Conservation (phyloP, 345 rosid genomes). For the Mangifera indica region DNA sequence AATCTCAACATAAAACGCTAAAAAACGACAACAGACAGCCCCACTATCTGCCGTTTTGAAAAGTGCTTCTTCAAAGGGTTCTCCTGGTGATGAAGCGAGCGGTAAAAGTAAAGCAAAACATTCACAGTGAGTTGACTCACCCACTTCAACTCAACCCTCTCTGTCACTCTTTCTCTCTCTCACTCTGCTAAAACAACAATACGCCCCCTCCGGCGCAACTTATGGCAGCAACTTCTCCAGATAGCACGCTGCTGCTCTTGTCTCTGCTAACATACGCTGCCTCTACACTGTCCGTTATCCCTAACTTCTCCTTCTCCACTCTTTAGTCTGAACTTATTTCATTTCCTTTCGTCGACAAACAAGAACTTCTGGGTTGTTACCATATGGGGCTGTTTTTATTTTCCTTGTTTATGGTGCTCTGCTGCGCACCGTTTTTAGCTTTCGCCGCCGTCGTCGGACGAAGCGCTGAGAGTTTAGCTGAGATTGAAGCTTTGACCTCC, state of each 20-base stretch:
- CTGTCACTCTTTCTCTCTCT: neutral
- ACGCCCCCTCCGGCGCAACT: neutral
- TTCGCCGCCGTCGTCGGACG: conserved; percentile 15
- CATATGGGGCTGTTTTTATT: conserved; percentile 5
- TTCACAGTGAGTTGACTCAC: neutral
- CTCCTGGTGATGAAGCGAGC: neutral
- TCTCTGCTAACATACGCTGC: conserved; percentile 11
- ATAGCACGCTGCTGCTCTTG: neutral
- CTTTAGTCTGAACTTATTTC: neutral
- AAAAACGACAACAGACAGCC: conserved; percentile 22
- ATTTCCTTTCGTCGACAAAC: neutral
- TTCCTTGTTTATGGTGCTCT: conserved; percentile 14
- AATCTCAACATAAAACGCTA: conserved; percentile 20
- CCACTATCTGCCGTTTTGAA: conserved; percentile 25
- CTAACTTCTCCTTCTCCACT: neutral
- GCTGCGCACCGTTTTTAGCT: conserved; percentile 20
- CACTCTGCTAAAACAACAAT: neutral
- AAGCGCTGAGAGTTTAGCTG: conserved; percentile 38
- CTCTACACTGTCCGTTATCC: neutral
- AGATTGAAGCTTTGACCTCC: conserved; percentile 69
- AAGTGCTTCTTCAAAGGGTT: conserved; percentile 34
- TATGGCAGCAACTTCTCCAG: neutral
- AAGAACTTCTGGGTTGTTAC: neutral
- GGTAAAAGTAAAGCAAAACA: neutral
- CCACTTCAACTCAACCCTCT: neutral